Base-by-base conservation (phyloP, 192 early-diverging fungal species). In the Jimgerdemannia lactiflua region DNA sequence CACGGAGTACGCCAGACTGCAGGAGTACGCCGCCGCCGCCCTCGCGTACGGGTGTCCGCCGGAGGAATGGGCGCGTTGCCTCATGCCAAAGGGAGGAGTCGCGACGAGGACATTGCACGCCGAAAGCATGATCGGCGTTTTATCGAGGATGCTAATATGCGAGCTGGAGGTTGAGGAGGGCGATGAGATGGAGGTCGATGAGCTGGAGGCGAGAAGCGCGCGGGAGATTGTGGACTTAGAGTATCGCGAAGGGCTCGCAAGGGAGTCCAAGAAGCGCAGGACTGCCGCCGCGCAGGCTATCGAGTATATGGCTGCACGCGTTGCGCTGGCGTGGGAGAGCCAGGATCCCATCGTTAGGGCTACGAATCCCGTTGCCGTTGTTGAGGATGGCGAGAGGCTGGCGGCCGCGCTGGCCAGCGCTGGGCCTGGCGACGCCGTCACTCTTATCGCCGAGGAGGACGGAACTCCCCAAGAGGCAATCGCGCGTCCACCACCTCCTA, bases 261-360 rank as follows among this genome's bases (percentile, higher is more conserved):
- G 67, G 64, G 72, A 73, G 41, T 43, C 72, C 2, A 43, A 65
- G n/a, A 64, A 73, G 10, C 3, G 72, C 19, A 65, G 72, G 44
- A 64, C 72, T 3, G 72, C 63, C 42, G 72, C 72, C 19, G 72
- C 64, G 40, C 72, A 73, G 40, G 72, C 72, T 29, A 64, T 73
- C 7, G 64, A 73, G 17, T 67, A 67, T 4, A 41, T 73, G 72
- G 72, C 72, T 64, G n/a, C 59, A 64, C 44, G 65, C 20, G 63
- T 41, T n/a, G 18, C 64, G 59, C n/a, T 64, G 72, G 72, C 63
- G 67, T 19, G 64, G 44, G 14, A 39, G 43, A 10, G 59, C 43
- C 4, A 66, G 6, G 64, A 64, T 18, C 41, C 29, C 17, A 4
- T 59, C 18, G 7, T 39, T 72, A 49, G 18, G 3, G 29, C 65